Percentiles rank a stretch among this genome's conserved stretches.
Conservation (phyloP, 2,329 filamentous ascomycete species). For the Dendryphion nanum region DNA sequence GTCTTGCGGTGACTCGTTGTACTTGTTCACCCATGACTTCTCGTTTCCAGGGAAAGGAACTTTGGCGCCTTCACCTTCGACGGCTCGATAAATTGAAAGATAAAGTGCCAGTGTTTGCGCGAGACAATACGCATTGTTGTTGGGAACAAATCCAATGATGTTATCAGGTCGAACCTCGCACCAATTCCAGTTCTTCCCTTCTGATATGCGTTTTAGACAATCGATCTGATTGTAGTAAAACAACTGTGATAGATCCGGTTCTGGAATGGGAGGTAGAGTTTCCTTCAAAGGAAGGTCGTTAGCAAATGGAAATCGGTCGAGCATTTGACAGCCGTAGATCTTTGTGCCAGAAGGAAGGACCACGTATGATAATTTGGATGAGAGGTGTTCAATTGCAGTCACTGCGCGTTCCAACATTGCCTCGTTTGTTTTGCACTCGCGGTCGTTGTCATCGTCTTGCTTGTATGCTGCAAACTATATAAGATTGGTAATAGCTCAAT, state of each 20-base stretch:
- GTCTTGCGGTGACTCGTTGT: conserved; percentile 42
- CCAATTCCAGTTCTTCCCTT: conserved; percentile 42
- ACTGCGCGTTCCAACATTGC: conserved; percentile 39
- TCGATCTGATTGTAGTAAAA: conserved; percentile 46
- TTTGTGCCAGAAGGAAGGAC: conserved; percentile 39
- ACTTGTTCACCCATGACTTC: conserved; percentile 39
- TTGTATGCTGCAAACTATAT: conserved; percentile 24
- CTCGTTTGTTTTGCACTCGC: conserved; percentile 36
- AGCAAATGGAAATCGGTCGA: conserved; percentile 36
- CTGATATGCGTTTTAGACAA: conserved; percentile 36
- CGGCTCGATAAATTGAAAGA: conserved; percentile 35
- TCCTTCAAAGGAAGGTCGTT: conserved; percentile 29
- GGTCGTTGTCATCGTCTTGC: conserved; percentile 24
- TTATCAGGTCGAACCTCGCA: conserved; percentile 43
- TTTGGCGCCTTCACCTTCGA: conserved; percentile 40
- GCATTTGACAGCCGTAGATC: conserved; percentile 39
- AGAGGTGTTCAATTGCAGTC: conserved; percentile 28
- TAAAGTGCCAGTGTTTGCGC: conserved; percentile 40
- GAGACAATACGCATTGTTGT: conserved; percentile 41
- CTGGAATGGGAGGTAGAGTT: conserved; percentile 31
- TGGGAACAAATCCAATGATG: conserved; percentile 44
- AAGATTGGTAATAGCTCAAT: conserved; percentile 2
- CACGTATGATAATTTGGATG: conserved; percentile 26
- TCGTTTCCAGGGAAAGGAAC: conserved; percentile 41
- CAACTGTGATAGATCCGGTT: conserved; percentile 35